Base-by-base conservation (phyloP, 108 stramenopile genomes). In the Cyclotella sp. region DNA sequence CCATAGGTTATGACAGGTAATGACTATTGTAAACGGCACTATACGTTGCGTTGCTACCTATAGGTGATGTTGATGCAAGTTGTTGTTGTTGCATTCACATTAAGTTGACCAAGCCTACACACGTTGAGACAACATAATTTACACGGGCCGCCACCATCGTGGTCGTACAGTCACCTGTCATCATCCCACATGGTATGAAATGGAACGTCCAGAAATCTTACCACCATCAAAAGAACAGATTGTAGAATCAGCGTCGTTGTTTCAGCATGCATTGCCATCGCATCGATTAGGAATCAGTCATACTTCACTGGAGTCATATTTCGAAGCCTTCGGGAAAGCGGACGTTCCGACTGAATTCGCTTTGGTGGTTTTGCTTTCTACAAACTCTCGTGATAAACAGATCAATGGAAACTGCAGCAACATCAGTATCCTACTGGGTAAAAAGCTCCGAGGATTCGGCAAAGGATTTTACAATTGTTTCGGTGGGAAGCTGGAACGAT, bases 401-500 rank as follows among this genome's bases (percentile, higher is more conserved):
- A 42, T n/a, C n/a, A 29, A 46, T 12, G 34, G 40, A 43, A 26
- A 24, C 22, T 59, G 27, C 8, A 73, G 79, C 54, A 63, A 58
- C 45, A 55, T 82, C 10, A 75, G 81, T 54, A 91, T 93, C 26
- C 66, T 93, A 26, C 62, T 93, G 52, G 93, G 90, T 6, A 64
- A 76, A 51, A 93, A 91, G 59, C 77, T 86, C 51, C 88, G 93
- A 22, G 93, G 93, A 12, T 90, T 91, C 54, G 93, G 90, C 49
- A 72, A 68, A 28, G 93, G 90, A 1, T 81, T 90, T 70, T 91
- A 86, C 69, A 91, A 84, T 72, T 85, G 86, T 34, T 91, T 93
- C 68, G 93, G 90, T 8, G 93, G 93, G 0, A 91, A 91, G 65
- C 72, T 91, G 12, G 88, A 89, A 15, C 46, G 26, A 46, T 53